Evolutionary conservation across 352 stramenopile species (phyloP), one percentile per base, ranked within the genome.

Genomic region (Phytopythium boreale): DNA sequence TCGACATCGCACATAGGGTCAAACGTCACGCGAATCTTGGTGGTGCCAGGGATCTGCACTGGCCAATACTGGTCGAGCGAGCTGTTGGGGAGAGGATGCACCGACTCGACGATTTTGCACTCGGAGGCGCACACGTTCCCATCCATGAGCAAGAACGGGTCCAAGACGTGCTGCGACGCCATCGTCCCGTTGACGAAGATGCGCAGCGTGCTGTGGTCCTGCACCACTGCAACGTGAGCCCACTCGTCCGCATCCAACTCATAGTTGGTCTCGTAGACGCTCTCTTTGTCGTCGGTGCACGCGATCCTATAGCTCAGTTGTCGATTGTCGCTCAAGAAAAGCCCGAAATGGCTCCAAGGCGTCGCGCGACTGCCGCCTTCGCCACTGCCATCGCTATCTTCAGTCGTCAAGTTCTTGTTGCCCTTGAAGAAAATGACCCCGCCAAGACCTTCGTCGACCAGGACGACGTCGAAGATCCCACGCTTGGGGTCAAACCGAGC

Each of bases 361-460:
- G 68, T 82, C 24, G 29, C 41, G 3, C 56, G 31, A n/a, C 55
- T 34, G 36, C 36, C 34, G 36, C 36, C 34, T 17, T 46, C 53
- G 12, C 34, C 27, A 7, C n/a, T 22, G 10, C 7, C 12, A 39
- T 51, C 56, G 24, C 27, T 20, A 41, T 39, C 3, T 31, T 88
- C 80, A 57, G 76, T 78, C 3, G 84, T 67, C 46, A 91, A 74
- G 22, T 69, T 87, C 44, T 77, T 84, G 53, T 87, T 89, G 12
- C 85, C 85, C 51, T 91, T 90, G 52, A 77, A 79, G 64, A 90
- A 90, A 20, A 94, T 82, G 43, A 78, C 70, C 15, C 86, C 86
- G 31, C 82, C 80, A 6, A 80, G 62, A 37, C 74, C 77, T 67
- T 90, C 71, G 59, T 82, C 69, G 0, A 75, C 72, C 20, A 87